Evolutionary conservation across 495 filamentous ascomycete species (phyloP), one percentile per base, ranked within the genome.

Genomic region (Clohesyomyces aquaticus): DNA sequence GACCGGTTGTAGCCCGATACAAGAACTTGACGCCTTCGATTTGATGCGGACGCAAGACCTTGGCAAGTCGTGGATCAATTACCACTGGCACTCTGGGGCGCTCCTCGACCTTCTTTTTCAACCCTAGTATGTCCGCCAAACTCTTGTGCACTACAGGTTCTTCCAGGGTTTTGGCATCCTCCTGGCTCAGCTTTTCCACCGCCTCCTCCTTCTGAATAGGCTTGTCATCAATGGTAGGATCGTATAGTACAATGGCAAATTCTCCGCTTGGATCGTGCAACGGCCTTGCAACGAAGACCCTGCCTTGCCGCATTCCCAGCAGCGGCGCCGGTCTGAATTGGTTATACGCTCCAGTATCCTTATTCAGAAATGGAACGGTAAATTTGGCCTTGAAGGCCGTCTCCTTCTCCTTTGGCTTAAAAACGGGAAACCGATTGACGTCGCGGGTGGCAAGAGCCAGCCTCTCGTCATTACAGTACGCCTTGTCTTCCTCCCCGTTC

Each of bases 1-100:
- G 81, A 4, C 94, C 94, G 23, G 93, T 98, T 19, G 91, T 91
- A 73, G 90, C 95, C 54, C 84, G 82, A 75, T 98, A 99, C 78
- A 99, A 85, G 71, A 99, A 99, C 81, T 96, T 96, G 45, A 99
- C 94, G 73, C 94, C 94, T 74, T 98, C 94, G 41, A 99, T 88
- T 76, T 99, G 94, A 87, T 99, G 94, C 8, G 94, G 94, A 27
- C 94, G 86, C 25, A 99, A 77, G 23, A 98, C 90, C 74, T 98
- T 98, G 50, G 91, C 85, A 26, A 99, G 77, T 71, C 82, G 85
- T 12, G 94, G 94, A 76, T 99, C 94, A 69, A 99, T 97, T 29
- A 99, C 94, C 14, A 99, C 94, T 1, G 94, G 94, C 2, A 99
- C 93, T 68, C 90, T 88, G 0, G 94, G 93, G 38, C 87, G 82